Conservation (phyloP, 768 basidiomycete genomes). For the Mycena rosella region DNA sequence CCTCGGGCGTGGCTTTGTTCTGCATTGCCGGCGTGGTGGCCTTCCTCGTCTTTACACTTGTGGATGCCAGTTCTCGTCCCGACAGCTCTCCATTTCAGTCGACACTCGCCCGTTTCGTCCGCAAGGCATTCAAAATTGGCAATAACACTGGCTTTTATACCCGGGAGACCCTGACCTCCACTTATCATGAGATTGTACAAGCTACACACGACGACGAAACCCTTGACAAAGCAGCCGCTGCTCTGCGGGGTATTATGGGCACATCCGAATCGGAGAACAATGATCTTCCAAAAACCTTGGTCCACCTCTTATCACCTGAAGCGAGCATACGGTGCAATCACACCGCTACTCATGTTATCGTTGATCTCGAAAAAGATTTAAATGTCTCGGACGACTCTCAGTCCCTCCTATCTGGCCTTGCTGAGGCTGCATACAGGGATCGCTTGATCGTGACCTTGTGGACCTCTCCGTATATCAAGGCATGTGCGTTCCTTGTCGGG, state of each 20-base stretch:
- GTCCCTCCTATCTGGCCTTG: too few species aligned
- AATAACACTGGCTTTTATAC: too few species aligned
- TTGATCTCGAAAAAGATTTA: too few species aligned
- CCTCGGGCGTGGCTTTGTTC: not conserved
- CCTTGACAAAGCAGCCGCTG: constrained; percentile 31
- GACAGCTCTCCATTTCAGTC: not conserved
- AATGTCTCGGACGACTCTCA: too few species aligned
- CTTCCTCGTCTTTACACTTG: not conserved
- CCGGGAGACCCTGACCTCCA: not conserved
- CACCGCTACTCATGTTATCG: not conserved
- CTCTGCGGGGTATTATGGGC: not conserved
- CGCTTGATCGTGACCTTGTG: too few species aligned
- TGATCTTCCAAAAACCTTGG: not conserved
- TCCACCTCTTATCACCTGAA: not conserved
- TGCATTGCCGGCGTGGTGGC: not conserved
- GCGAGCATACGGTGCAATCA: not conserved
- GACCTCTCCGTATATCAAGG: too few species aligned
- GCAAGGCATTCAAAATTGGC: too few species aligned
- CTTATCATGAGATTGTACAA: constrained; percentile 5
- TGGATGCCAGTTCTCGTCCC: not conserved
- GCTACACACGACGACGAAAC: constrained; percentile 13
- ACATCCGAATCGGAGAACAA: too few species aligned
- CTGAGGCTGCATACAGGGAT: too few species aligned
- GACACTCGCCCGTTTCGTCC: not conserved
- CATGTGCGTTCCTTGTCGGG: too few species aligned